Conservation (phyloP, 2,329 filamentous ascomycete species). For the Phaeosphaeria sp. region DNA sequence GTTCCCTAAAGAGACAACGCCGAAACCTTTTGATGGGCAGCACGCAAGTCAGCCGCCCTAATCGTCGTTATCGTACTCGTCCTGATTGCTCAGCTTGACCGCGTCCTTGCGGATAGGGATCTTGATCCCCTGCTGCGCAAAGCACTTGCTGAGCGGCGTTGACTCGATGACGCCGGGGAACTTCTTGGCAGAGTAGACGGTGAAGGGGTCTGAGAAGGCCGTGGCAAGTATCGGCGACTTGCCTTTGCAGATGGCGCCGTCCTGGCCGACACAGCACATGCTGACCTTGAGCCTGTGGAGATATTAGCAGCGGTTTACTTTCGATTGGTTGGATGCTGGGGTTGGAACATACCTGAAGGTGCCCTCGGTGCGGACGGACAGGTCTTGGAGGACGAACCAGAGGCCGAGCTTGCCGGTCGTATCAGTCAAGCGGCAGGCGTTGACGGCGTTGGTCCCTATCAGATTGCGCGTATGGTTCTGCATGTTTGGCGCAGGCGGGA, state of each 20-base stretch:
- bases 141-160: slow-evolving; percentile 87
- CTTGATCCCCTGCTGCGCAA: slow-evolving; percentile 93
- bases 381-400: slow-evolving; percentile 96
- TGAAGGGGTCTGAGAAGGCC: slow-evolving; percentile 87
- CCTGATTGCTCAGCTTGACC: slow-evolving; percentile 53
- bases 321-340: too few relatives aligned
- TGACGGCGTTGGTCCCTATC: slow-evolving; percentile 89
- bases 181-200: slow-evolving; percentile 96
- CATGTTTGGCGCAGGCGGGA: slow-evolving; percentile 48
- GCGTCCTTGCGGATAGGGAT: slow-evolving; percentile 93
- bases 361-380: slow-evolving; percentile 93
- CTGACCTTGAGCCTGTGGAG: slow-evolving; percentile 67
- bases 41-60: too few relatives aligned
- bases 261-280: slow-evolving; percentile 82
- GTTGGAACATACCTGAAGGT: slow-evolving; percentile 74
- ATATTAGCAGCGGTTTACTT: too few relatives aligned
- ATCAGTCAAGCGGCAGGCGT: slow-evolving; percentile 84
- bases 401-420: slow-evolving; percentile 82
- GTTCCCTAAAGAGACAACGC: too few relatives aligned
- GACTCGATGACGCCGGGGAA: slow-evolving; percentile 97
- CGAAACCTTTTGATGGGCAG: too few relatives aligned
- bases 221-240: slow-evolving; percentile 83
- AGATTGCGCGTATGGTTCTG: slow-evolving; percentile 88
- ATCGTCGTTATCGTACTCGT: slow-evolving; percentile 54
- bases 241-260: slow-evolving; percentile 70